Conservation (phyloP, 768 basidiomycete species). For the Trametes cinnabarina region DNA sequence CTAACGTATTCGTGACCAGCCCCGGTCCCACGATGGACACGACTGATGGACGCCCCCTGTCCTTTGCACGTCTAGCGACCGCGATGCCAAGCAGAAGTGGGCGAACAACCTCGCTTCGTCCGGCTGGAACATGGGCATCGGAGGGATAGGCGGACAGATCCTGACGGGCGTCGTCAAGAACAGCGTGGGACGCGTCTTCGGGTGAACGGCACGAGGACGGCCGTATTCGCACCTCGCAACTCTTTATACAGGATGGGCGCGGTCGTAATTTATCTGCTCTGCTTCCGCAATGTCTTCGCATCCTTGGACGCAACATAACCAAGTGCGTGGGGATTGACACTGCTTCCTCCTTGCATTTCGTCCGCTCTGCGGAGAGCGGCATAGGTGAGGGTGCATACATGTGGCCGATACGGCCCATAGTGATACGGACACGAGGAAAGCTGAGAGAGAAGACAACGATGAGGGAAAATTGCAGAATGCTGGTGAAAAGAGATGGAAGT, state of each 20-base stretch:
- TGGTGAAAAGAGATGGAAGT: neutral
- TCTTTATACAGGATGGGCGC: too few species aligned
- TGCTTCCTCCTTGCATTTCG: constrained; percentile 20
- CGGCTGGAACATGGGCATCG: constrained; percentile 69
- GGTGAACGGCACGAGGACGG: constrained; percentile 29
- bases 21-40: neutral
- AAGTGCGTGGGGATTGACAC: neutral
- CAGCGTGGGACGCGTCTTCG: constrained; percentile 75
- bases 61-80: constrained; percentile 51
- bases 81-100: constrained; percentile 93
- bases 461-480: constrained; percentile 6
- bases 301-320: neutral
- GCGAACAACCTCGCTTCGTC: constrained; percentile 70
- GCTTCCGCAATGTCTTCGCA: neutral
- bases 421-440: neutral
- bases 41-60: neutral
- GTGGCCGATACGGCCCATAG: constrained; percentile 1
- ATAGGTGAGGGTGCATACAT: constrained; percentile 15
- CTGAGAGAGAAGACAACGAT: neutral
- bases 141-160: constrained; percentile 83
- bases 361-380: constrained; percentile 31
- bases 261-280: neutral
- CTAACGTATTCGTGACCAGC: neutral
- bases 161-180: constrained; percentile 80
- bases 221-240: too few species aligned